Conservation (phyloP, 2,329 filamentous ascomycete genomes). For the Ophiognomonia clavigignenti-juglandacearum region DNA sequence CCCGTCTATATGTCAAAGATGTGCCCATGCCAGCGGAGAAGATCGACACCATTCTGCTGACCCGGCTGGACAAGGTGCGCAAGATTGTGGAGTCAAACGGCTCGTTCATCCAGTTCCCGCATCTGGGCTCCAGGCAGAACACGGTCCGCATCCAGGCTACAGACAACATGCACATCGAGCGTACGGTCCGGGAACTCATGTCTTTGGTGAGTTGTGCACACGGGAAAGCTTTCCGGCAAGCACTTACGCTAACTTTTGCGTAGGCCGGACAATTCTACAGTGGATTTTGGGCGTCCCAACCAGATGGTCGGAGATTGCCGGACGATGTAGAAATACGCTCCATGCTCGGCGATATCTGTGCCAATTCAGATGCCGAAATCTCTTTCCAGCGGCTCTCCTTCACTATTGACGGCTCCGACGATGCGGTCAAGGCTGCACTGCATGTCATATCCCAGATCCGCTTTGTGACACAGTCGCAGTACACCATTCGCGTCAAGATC, state of each 20-base stretch:
- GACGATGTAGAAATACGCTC: slow-evolving; percentile 70
- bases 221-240: slow-evolving; percentile 10
- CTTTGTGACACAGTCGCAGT: slow-evolving; percentile 80
- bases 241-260: slow-evolving; percentile 20
- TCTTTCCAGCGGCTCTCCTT: slow-evolving; percentile 94
- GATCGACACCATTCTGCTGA: slow-evolving; percentile 88
- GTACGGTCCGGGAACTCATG: slow-evolving; percentile 95
- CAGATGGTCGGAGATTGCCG: slow-evolving; percentile 59
- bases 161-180: slow-evolving; percentile 89
- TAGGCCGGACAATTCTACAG: slow-evolving; percentile 97
- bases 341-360: slow-evolving; percentile 95
- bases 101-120: slow-evolving; percentile 88
- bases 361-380: slow-evolving; percentile 91
- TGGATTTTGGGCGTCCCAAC: slow-evolving; percentile 87
- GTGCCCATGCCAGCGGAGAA: slow-evolving; percentile 86
- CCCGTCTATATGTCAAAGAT: slow-evolving; percentile 86
- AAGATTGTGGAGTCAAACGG: slow-evolving; percentile 98
- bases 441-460: slow-evolving; percentile 88
- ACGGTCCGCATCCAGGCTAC: slow-evolving; percentile 87
- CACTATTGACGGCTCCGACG: slow-evolving; percentile 90
- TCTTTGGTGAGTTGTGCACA: slow-evolving; percentile 62
- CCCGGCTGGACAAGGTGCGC: slow-evolving; percentile 89
- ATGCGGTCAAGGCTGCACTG: slow-evolving; percentile 92
- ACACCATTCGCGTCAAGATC: slow-evolving; percentile 95
- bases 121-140: slow-evolving; percentile 77